Percentiles rank a stretch among this genome's conserved stretches.
These are phyloP conservation scores for Kodamaea lidongshanica DNA, from an alignment of 805 yeast genomes.

Conservation along the genomic window DNA sequence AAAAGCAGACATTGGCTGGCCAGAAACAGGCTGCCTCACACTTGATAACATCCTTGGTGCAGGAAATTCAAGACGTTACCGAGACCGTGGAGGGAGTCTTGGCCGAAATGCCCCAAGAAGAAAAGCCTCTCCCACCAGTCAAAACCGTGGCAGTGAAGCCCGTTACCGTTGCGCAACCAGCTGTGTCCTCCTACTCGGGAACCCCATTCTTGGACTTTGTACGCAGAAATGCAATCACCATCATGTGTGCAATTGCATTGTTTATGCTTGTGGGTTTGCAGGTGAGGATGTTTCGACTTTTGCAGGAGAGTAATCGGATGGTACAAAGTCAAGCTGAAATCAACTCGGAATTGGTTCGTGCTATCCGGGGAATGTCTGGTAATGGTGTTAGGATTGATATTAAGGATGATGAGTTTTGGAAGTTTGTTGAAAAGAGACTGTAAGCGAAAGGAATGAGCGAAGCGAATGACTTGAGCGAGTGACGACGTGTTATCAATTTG, in stretches of 20 bases:
- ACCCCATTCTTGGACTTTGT: constrained; percentile 10
- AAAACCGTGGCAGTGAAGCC: not conserved
- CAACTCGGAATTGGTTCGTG: constrained; percentile 12
- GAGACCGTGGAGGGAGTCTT: constrained; percentile 17
- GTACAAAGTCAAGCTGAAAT: constrained; percentile 14
- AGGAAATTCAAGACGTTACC: constrained; percentile 23
- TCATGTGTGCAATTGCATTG: constrained; percentile 16
- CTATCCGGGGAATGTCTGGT: constrained; percentile 1
- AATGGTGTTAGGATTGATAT: not conserved
- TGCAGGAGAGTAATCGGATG: constrained; percentile 20
- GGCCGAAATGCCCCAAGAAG: constrained; percentile 2
- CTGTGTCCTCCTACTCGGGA: constrained; percentile 1
- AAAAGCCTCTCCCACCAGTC: not conserved
- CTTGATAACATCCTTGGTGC: constrained; percentile 42
- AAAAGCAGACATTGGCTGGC: constrained; percentile 67
- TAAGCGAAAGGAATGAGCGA: too few species aligned
- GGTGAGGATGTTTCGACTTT: constrained; percentile 12
- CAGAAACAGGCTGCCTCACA: constrained; percentile 57
- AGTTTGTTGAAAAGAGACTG: too few species aligned
- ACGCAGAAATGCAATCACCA: constrained; percentile 2
- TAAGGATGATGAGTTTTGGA: too few species aligned
- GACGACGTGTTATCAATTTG: too few species aligned
- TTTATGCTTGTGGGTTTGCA: constrained; percentile 18
- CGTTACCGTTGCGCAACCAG: constrained; percentile 5
- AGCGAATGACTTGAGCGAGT: too few species aligned